These are phyloP conservation scores for Dryas octopetala DNA, from an alignment of 306 rosid species.

Conservation along the genomic window DNA sequence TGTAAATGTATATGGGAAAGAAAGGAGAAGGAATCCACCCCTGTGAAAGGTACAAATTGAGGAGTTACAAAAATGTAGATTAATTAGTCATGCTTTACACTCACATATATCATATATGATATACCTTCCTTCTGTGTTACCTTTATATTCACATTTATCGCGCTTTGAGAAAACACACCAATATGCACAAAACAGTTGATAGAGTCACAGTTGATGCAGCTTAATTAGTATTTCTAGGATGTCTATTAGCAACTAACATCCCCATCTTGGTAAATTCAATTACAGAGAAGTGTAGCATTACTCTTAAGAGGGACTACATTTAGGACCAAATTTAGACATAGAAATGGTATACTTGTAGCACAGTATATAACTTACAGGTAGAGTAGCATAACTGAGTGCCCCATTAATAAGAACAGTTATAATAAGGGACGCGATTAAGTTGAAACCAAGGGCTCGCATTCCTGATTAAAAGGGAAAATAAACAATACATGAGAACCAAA, in stretches of 20 bases:
- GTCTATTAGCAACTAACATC: neutral
- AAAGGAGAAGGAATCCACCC: slow-evolving; percentile 79
- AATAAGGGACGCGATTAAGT: slow-evolving; percentile 47
- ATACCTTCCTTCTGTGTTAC: no score
- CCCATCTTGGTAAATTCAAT: no score
- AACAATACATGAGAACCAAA: neutral
- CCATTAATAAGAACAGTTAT: slow-evolving; percentile 43
- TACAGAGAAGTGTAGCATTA: no score
- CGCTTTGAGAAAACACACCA: neutral
- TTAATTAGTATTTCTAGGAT: no score
- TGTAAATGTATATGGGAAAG: slow-evolving; percentile 65
- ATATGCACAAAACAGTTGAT: neutral
- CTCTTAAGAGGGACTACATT: no score
- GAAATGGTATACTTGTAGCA: neutral
- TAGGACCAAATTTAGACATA: no score
- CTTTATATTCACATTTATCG: neutral
- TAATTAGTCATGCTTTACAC: neutral
- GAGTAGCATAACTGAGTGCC: slow-evolving; percentile 61
- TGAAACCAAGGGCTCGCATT: slow-evolving; percentile 69
- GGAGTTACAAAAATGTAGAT: neutral
- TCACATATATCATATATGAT: neutral
- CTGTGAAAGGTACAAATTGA: slow-evolving; percentile 25
- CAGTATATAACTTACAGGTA: slow-evolving; percentile 47
- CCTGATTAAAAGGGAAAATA: slow-evolving; percentile 41
- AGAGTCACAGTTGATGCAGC: no score